Base-by-base conservation (phyloP, 345 rosid species). In the Atalantia buxifolia region DNA sequence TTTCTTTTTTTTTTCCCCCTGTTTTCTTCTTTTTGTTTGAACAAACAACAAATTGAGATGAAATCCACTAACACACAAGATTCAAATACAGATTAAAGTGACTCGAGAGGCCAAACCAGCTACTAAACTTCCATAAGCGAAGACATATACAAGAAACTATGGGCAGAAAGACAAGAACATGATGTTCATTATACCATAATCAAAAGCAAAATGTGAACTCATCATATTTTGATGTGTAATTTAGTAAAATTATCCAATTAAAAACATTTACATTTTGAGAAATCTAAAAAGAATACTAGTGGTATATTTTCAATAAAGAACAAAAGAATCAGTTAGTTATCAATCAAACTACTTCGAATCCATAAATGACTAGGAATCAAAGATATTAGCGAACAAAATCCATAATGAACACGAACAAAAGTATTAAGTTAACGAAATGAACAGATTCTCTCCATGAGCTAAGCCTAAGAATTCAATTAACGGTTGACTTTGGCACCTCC, bases 21-120 rank as follows among this genome's bases (percentile, higher is more conserved):
- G 27, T 72, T 69, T 61, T 19, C 0, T 50, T 21, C 60, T 56
- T 72, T n/a, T 66, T 4, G 75, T 36, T 75, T 81, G 64, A 74
- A 74, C 59, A 70, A 35, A 68, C 48, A 72, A 48, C 64, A 64
- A 65, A 81, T 69, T 35, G 66, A 76, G 64, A 78, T 30, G 62
- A 56, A 61, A 81, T 62, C 69, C 80, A 71, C 16, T 1, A 71
- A 78, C 57, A 79, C 69, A 59, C 33, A 6, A 66, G 71, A 85
- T 75, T 69, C 72, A 12, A 76, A 76, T 76, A 78, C 21, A 56
- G 71, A 76, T 36, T 40, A 10, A 68, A 83, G 76, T 73, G 61
- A 86, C 91, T 86, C 88, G 90, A 90, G 92, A 90, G 94, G 89
- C 87, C 87, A 81, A 72, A 66, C 57, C 14, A 76, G 42, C 50